phyloP scores from a whole-genome alignment of 805 yeast genomes.

The Yamadazyma ubonensis region DNA sequence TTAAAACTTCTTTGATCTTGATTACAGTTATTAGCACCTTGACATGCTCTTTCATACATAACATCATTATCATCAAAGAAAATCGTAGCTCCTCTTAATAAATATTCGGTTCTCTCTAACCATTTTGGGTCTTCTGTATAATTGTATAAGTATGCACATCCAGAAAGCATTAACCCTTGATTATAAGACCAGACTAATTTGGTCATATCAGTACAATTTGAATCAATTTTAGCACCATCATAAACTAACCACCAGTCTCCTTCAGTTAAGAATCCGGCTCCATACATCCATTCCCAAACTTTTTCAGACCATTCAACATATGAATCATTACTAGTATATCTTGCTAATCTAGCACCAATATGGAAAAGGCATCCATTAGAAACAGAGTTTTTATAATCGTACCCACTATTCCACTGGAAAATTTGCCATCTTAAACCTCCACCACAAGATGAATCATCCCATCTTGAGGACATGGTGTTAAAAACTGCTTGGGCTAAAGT shows the following conservation, averaged over 20 bases:
- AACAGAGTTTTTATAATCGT: conserved; percentile 45
- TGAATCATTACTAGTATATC: conserved; percentile 39
- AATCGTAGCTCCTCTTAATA: conserved; percentile 54
- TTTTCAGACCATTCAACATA: conserved; percentile 43
- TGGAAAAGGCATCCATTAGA: conserved; percentile 46
- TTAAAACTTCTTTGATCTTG: conserved; percentile 91
- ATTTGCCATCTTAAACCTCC: conserved; percentile 51
- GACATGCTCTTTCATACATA: conserved; percentile 85
- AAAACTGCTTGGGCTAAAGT: conserved; percentile 42
- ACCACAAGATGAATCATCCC: conserved; percentile 38
- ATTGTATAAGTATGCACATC: conserved; percentile 79
- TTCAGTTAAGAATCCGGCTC: conserved; percentile 42
- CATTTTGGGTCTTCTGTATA: conserved; percentile 65
- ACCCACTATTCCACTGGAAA: conserved; percentile 49
- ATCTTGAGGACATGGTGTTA: conserved; percentile 45
- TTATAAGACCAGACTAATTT: conserved; percentile 81
- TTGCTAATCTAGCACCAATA: conserved; percentile 44
- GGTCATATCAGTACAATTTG: conserved; percentile 63
- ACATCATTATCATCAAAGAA: conserved; percentile 55
- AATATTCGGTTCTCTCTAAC: conserved; percentile 57
- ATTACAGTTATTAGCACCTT: conserved; percentile 61
- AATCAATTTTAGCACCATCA: conserved; percentile 65
- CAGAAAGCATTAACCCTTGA: conserved; percentile 74
- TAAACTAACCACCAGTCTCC: conserved; percentile 53
- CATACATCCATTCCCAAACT: conserved; percentile 47